Percentiles rank a stretch among this genome's conserved stretches.
Conservation (phyloP, 805 yeast genomes). For the Metschnikowia colocasiae region DNA sequence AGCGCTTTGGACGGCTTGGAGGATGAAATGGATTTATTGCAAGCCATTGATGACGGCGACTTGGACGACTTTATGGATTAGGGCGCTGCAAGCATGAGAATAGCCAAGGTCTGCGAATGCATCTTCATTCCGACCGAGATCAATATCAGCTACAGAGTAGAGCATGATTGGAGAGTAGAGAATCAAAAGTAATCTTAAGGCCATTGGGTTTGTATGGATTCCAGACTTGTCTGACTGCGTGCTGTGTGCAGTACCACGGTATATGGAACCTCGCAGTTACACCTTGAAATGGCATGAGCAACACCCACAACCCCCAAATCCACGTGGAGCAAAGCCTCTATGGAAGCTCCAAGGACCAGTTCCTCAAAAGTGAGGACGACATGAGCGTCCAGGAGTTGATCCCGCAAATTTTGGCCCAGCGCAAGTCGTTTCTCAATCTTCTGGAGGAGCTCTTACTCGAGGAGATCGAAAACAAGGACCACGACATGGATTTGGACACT, state of each 20-base stretch:
- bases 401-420: slow-evolving; percentile 55
- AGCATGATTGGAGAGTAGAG: no score
- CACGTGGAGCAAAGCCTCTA: slow-evolving; percentile 28
- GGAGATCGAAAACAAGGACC: slow-evolving; percentile 36
- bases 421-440: slow-evolving; percentile 56
- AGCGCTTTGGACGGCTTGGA: slow-evolving; percentile 33
- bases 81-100: neutral
- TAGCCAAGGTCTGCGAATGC: neutral
- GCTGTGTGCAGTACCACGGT: neutral
- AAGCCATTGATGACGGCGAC: slow-evolving; percentile 55
- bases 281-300: slow-evolving; percentile 6
- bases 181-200: no score
- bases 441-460: slow-evolving; percentile 51
- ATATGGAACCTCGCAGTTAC: neutral
- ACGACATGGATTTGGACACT: slow-evolving; percentile 4
- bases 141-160: neutral
- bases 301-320: slow-evolving; percentile 14
- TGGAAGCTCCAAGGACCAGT: slow-evolving; percentile 35
- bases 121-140: neutral
- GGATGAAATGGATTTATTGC: slow-evolving; percentile 41
- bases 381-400: slow-evolving; percentile 52
- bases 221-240: no score
- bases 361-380: slow-evolving; percentile 38
- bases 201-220: no score
- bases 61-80: slow-evolving; percentile 48